Evolutionary conservation across 371 early-diverging fungal species (phyloP), one percentile per base, ranked within the genome.

Genomic region (Fennellomyces sp.): DNA sequence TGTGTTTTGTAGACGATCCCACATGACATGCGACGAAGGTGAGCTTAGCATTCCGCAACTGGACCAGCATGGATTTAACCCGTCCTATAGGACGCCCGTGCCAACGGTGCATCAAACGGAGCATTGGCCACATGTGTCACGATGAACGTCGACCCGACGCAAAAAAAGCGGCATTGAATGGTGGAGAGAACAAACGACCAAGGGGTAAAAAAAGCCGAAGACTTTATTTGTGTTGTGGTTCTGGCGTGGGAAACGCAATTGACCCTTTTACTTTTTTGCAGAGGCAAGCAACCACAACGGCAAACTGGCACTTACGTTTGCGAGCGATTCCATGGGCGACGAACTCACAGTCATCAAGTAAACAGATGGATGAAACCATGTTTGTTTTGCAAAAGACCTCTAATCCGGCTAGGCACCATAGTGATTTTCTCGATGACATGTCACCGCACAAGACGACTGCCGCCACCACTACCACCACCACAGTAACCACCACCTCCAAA

Each of bases 71-170:
- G 38, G 12, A 27, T 30, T 29, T 29, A 11, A 17, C 10, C 23
- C 54, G 0, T 13, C 3, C 25, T 19, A 1, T 38, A 85, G 88
- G 86, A 51, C 86, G 96, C 10, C 96, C 96, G 12, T 95, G 96
- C 69, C 90, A 91, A 68, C 88, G 96, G 25, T 95, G 96, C 66
- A 88, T 95, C 58, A 92, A 92, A 70, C 82, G 94, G 42, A 89
- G 88, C 65, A 95, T 95, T 65, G 91, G 91, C 15, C 92, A 93
- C 66, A 67, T 94, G 57, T 95, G 96, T 72, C 89, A 90, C 31
- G 68, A 68, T 28, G 91, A 92, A 61, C 74, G 82, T 17, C 45
- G 45, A 42, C 45, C 45, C 23, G 45, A 42, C 25, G 45, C 45
- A 23, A 42, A 42, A 42, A 42, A 42, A 42, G 45, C 23, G 45